phyloP scores from a whole-genome alignment of 352 stramenopile genomes.

The Pythium graminicola region DNA sequence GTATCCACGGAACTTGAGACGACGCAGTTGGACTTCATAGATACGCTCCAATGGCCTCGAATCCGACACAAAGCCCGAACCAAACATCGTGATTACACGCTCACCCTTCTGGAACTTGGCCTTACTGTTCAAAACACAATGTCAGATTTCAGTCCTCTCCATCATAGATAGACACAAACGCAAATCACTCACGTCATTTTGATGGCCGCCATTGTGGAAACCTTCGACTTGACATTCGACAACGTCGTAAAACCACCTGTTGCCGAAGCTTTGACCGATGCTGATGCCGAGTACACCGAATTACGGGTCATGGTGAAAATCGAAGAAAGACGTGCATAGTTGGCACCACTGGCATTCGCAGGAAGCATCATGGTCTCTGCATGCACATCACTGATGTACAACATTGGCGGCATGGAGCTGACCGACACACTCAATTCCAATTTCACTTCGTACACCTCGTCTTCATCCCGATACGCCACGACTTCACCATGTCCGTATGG shows the following conservation, averaged over 20 bases:
- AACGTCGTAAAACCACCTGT: slow-evolving; percentile 45
- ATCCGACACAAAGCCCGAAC: slow-evolving; percentile 72
- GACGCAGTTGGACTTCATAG: slow-evolving; percentile 75
- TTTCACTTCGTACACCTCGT: slow-evolving; percentile 29
- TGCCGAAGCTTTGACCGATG: slow-evolving; percentile 58
- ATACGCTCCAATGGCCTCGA: slow-evolving; percentile 52
- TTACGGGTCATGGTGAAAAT: slow-evolving; percentile 67
- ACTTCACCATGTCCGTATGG: slow-evolving; percentile 27
- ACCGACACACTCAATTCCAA: slow-evolving; percentile 11
- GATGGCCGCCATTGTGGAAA: slow-evolving; percentile 64
- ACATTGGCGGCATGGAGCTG: slow-evolving; percentile 10
- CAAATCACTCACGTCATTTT: slow-evolving; percentile 64
- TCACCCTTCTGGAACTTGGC: slow-evolving; percentile 68
- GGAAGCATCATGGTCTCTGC: slow-evolving; percentile 27
- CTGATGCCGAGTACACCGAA: slow-evolving; percentile 58
- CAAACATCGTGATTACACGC: slow-evolving; percentile 67
- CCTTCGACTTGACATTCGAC: slow-evolving; percentile 57
- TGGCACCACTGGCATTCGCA: slow-evolving; percentile 20
- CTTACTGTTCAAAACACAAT: slow-evolving; percentile 30
- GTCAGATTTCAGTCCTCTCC: neutral
- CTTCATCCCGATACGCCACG: slow-evolving; percentile 23
- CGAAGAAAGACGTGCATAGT: slow-evolving; percentile 55
- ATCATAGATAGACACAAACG: too few relatives aligned
- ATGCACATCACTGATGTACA: slow-evolving; percentile 27
- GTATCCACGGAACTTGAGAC: slow-evolving; percentile 57